Evolutionary conservation across 2,329 filamentous ascomycete species (phyloP), one percentile per base, ranked within the genome.

Genomic region (Tothia fuscella): DNA sequence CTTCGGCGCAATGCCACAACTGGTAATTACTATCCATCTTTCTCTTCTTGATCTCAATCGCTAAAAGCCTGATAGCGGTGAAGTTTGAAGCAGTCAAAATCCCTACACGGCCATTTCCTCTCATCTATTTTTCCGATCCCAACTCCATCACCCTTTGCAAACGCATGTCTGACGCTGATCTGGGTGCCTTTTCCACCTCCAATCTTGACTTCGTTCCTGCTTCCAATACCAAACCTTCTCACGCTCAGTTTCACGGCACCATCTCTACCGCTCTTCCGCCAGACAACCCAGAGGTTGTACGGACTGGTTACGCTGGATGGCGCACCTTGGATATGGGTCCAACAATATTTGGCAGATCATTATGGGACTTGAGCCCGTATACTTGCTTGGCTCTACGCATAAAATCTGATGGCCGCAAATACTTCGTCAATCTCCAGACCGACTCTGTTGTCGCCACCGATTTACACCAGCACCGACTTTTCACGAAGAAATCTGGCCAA

Each of bases 371-470:
- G 40, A 88, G 94, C 54, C 79, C 83, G 3, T 96, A 93, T 63
- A 67, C 73, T 10, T 95, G 87, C 61, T 78, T 98, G 7, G 89
- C 86, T 0, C 63, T 98, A 54, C 80, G 88, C 12, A 72, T 98
- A 52, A 91, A 87, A 59, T 89, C 84, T 3, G 91, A 96, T 56
- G 88, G 87, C 13, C 72, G 91, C 45, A 82, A 84, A 53, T 98
- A 96, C 66, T 85, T 94, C 44, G 77, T 98, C 54, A 98, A 98
- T 61, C 67, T 98, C 13, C 91, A 96, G 66, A 94, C 88, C 3
- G 89, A 98, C 56, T 84, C 83, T 2, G 80, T 98, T 42, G 84
- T 94, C 36, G 83, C 86, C 9, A 89, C 87, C n/a, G 91, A 98
- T 59, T 70, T 98, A 48, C 91, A 96, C 60, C 91, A 98, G 59